Evolutionary conservation across 106 monocot genomes (phyloP), one percentile per base, ranked within the genome.

Genomic region (Platanthera guangdongensis): DNA sequence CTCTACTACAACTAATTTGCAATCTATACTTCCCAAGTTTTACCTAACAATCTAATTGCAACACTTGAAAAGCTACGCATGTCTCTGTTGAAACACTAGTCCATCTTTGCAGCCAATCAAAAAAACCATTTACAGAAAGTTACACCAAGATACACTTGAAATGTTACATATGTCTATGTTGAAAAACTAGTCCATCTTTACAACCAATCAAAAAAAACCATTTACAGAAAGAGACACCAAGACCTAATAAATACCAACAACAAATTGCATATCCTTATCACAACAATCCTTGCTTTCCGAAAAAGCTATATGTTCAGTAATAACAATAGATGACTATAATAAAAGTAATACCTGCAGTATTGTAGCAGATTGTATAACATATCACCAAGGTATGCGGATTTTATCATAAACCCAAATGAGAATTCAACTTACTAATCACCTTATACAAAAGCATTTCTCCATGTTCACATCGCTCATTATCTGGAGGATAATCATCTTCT

Each of bases 391-490:
- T 65, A 32, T 65, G 11, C 25, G 30, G 4, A 32, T n/a, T 70
- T 47, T 47, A 70, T 70, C 47, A 70, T 47, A 74, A 80, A 74
- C 30, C 14, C 7, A 28, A 48, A 63, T 4, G 13, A 73, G 8
- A 72, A 46, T 11, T 45, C 52, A 79, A 68, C 15, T 67, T 39
- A 75, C 7, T 14, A 72, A 47, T 82, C 77, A 97, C 97, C 91
- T 93, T 97, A 60, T 97, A 97, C 68, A 97, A 76, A 49, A 97
- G 93, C 97, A 97, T 97, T 82, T 97, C 97, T 67, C 94, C 84
- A 82, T 97, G 97, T 78, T 97, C 97, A 83, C 89, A 91, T 30
- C 88, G 87, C 78, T 97, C 97, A 80, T 86, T 97, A 2, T 94
- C 91, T 47, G 97, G 89, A 80, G 97, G 97, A 82, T 89, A 97